These are phyloP conservation scores for Akanthomyces lecanii DNA, from an alignment of 2,329 filamentous ascomycete species.

Conservation along the genomic window DNA sequence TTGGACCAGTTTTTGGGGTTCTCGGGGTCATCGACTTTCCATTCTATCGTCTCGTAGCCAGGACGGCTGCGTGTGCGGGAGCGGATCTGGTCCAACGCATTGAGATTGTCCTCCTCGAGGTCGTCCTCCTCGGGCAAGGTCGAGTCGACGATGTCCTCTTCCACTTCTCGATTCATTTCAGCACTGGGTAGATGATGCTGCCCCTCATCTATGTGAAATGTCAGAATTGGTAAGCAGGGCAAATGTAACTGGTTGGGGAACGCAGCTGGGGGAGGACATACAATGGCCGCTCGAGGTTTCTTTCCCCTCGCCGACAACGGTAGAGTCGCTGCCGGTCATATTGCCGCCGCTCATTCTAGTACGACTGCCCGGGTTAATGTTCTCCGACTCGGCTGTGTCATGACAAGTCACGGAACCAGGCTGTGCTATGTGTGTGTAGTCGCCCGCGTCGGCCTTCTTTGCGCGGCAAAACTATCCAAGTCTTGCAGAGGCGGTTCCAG, in stretches of 20 bases:
- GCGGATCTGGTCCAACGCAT: constrained; percentile 31
- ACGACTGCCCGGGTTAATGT: neutral
- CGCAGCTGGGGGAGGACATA: neutral
- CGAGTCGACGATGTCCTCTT: constrained; percentile 1
- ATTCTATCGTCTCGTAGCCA: constrained; percentile 38
- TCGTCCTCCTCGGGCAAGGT: constrained; percentile 30
- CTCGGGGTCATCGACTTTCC: constrained; percentile 45
- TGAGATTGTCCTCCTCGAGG: constrained; percentile 32
- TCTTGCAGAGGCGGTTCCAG: neutral
- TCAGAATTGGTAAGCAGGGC: neutral
- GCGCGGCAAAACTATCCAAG: neutral
- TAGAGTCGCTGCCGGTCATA: neutral
- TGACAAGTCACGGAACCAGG: neutral
- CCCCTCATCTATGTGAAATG: neutral
- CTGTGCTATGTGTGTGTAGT: neutral
- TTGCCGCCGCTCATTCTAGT: too few species aligned
- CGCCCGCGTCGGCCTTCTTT: neutral
- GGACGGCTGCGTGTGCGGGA: constrained; percentile 31
- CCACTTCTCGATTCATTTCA: neutral
- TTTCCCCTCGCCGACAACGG: neutral
- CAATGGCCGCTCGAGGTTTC: neutral
- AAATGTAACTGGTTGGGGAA: neutral
- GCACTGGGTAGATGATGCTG: neutral
- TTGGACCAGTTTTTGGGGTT: constrained; percentile 51
- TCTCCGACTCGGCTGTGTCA: neutral